These are phyloP conservation scores for Cercospora nicotianae DNA, from an alignment of 2,329 filamentous ascomycete species.

Conservation along the genomic window DNA sequence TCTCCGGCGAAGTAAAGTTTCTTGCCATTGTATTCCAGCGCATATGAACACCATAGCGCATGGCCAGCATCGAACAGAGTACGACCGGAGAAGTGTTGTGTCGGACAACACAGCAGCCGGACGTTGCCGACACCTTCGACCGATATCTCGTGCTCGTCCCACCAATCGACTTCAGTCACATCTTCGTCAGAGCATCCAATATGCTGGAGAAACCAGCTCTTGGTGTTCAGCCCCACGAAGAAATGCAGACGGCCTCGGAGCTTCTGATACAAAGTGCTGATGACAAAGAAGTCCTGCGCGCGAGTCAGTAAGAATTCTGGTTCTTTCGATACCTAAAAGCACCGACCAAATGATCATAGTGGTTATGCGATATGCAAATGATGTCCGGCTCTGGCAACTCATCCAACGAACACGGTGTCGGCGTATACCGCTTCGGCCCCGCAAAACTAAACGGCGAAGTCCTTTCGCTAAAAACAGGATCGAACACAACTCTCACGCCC, in stretches of 20 bases:
- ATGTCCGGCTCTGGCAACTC: conserved; percentile 55
- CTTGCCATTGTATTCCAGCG: conserved; percentile 40
- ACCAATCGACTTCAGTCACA: conserved; percentile 54
- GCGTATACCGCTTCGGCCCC: conserved; percentile 55
- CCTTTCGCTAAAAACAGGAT: conserved; percentile 55
- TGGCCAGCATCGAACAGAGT: conserved; percentile 42
- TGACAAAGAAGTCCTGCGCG: conserved; percentile 51
- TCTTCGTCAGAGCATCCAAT: conserved; percentile 43
- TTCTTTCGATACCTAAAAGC: conserved; percentile 44
- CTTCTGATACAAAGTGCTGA: conserved; percentile 44
- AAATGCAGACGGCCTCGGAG: conserved; percentile 44
- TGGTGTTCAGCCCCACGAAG: conserved; percentile 46
- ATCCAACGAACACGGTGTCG: conserved; percentile 51
- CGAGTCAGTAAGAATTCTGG: conserved; percentile 50
- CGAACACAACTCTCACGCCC: conserved; percentile 51
- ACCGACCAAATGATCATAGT: conserved; percentile 56
- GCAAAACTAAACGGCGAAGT: conserved; percentile 49
- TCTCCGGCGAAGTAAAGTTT: conserved; percentile 52
- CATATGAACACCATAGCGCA: conserved; percentile 53
- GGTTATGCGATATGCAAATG: conserved; percentile 57
- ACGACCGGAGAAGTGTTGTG: conserved; percentile 51
- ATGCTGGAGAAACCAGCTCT: conserved; percentile 41
- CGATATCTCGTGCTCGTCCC: conserved; percentile 45
- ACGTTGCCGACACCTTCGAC: conserved; percentile 41
- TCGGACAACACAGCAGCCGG: conserved; percentile 48